Evolutionary conservation across 2,329 filamentous ascomycete genomes (phyloP).

Genomic region (Sporothrix schenckii): DNA sequence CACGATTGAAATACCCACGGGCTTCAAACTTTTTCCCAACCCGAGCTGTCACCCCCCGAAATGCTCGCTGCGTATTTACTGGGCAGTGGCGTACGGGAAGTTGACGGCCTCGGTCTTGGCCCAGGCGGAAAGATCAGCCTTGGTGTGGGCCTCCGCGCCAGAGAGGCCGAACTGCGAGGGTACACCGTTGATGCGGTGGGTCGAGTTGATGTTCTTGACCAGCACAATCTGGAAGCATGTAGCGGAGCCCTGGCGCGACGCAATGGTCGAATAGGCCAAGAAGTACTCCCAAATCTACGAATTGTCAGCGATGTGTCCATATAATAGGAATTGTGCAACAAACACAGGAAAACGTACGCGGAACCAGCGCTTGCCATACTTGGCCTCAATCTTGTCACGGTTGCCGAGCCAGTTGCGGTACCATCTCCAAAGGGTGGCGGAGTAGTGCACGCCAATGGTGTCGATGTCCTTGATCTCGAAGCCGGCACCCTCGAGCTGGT

Average conservation of each 20-base stretch:
- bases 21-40: neutral
- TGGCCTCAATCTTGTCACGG: constrained; percentile 86
- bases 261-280: constrained; percentile 82
- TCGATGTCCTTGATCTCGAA: constrained; percentile 92
- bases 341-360: constrained; percentile 63
- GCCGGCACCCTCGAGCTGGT: constrained; percentile 80
- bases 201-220: constrained; percentile 89
- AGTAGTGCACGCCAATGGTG: constrained; percentile 96
- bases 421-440: constrained; percentile 95
- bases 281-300: constrained; percentile 86
- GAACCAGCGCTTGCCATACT: constrained; percentile 96
- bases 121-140: constrained; percentile 44
- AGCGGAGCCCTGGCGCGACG: constrained; percentile 78
- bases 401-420: constrained; percentile 98
- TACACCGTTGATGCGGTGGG: constrained; percentile 77
- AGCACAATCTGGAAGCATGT: constrained; percentile 86
- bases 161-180: constrained; percentile 67
- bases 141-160: constrained; percentile 56
- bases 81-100: constrained; percentile 41
- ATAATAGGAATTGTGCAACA: neutral
- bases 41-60: neutral
- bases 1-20: neutral
- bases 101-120: constrained; percentile 41
- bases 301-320: neutral
- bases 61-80: constrained; percentile 35